These are phyloP conservation scores for Saccharomycopsis crataegensis DNA, from an alignment of 1,139 yeast genomes.

Conservation along the genomic window DNA sequence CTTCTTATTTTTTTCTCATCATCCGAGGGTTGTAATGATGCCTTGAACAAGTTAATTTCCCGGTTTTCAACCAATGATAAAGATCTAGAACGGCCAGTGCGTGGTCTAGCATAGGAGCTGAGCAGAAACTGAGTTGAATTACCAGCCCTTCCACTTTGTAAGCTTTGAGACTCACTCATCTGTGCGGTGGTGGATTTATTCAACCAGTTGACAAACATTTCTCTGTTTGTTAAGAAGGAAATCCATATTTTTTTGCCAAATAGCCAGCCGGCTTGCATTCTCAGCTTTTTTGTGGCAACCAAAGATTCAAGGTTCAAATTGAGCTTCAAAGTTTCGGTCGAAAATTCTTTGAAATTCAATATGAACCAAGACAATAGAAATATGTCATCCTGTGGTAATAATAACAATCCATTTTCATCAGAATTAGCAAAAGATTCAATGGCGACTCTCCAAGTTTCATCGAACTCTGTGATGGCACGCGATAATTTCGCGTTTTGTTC, in stretches of 20 bases:
- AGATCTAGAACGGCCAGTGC: too few species aligned
- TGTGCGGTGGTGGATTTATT: slow-evolving; percentile 23
- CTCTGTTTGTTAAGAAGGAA: slow-evolving; percentile 30
- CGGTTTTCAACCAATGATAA: too few species aligned
- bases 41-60: too few species aligned
- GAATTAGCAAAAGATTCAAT: slow-evolving; percentile 22
- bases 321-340: slow-evolving; percentile 25
- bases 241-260: slow-evolving; percentile 37
- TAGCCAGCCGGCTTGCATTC: slow-evolving; percentile 29
- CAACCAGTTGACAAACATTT: slow-evolving; percentile 30
- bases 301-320: neutral
- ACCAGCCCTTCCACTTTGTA: neutral
- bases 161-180: neutral
- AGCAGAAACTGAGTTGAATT: neutral
- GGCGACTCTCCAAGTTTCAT: slow-evolving; percentile 28
- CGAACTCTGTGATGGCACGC: slow-evolving; percentile 22
- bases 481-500: neutral
- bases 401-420: slow-evolving; percentile 21
- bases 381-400: slow-evolving; percentile 41
- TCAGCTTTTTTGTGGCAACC: slow-evolving; percentile 12
- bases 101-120: neutral
- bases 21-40: neutral
- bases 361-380: slow-evolving; percentile 41
- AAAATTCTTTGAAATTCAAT: slow-evolving; percentile 37
- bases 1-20: neutral